phyloP scores from a whole-genome alignment of 371 early-diverging fungal species.

The Zychaea mexicana region DNA sequence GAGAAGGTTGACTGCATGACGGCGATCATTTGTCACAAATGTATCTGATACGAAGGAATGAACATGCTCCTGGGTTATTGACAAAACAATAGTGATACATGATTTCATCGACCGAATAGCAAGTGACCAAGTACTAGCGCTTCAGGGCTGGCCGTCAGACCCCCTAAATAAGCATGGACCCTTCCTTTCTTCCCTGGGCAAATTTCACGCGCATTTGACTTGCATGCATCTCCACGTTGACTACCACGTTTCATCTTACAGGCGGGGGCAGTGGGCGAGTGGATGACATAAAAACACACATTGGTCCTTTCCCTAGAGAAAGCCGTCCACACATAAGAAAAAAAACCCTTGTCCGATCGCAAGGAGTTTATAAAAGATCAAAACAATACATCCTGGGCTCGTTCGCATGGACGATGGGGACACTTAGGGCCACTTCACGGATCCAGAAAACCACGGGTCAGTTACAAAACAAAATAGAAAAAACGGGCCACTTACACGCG shows the following conservation, averaged over 20 bases:
- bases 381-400: background rate
- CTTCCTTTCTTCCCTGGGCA: background rate
- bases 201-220: background rate
- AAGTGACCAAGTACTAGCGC: background rate
- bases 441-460: background rate
- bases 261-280: background rate
- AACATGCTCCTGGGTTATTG: background rate
- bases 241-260: constrained; percentile 1
- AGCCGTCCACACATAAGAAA: too few species aligned
- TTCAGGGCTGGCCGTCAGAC: too few species aligned
- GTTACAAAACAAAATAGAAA: too few species aligned
- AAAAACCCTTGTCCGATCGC: background rate
- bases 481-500: too few species aligned
- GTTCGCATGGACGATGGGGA: background rate
- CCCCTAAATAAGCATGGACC: background rate
- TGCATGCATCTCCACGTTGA: constrained; percentile 4
- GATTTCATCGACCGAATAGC: background rate
- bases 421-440: background rate
- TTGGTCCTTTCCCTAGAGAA: background rate
- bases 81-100: background rate
- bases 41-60: background rate
- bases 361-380: background rate
- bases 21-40: background rate
- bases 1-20: background rate
- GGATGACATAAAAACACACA: background rate